A percentile compares a stretch with the other conserved stretches of the same genome.
Conservation (phyloP, 192 early-diverging fungal genomes). For the Podila minutissima region DNA sequence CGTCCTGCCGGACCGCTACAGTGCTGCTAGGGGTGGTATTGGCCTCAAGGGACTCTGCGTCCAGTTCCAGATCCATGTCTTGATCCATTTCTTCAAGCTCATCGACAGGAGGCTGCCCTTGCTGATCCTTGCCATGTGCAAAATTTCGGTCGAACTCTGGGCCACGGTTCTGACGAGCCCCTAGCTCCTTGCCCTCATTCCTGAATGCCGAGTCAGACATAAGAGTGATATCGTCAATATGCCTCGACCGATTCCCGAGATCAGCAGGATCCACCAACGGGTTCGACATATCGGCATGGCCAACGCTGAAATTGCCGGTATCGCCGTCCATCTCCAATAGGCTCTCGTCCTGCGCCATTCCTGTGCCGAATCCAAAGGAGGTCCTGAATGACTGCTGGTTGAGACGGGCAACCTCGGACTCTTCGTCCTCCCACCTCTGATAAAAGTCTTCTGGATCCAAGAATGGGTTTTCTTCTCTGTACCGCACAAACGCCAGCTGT, state of each 20-base stretch:
- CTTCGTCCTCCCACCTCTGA: slow-evolving; percentile 31
- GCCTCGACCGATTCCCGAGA: not conserved
- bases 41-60: slow-evolving; percentile 18
- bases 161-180: not conserved
- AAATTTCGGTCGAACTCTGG: not conserved
- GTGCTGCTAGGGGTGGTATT: slow-evolving; percentile 12
- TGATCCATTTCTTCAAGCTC: not conserved
- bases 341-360: not conserved
- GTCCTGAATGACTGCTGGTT: not conserved
- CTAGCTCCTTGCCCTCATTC: slow-evolving; percentile 1
- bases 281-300: slow-evolving; percentile 19
- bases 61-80: not conserved
- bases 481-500: slow-evolving; percentile 11
- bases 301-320: slow-evolving; percentile 9
- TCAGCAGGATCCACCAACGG: not conserved
- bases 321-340: slow-evolving; percentile 7
- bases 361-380: slow-evolving; percentile 16
- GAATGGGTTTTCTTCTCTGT: slow-evolving; percentile 36
- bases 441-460: slow-evolving; percentile 25
- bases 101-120: not conserved
- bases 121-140: not conserved
- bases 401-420: slow-evolving; percentile 5
- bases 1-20: not conserved
- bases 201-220: not conserved
- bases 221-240: slow-evolving; percentile 24